Base-by-base conservation (phyloP, 805 yeast species). In the Ogataea methanolica region DNA sequence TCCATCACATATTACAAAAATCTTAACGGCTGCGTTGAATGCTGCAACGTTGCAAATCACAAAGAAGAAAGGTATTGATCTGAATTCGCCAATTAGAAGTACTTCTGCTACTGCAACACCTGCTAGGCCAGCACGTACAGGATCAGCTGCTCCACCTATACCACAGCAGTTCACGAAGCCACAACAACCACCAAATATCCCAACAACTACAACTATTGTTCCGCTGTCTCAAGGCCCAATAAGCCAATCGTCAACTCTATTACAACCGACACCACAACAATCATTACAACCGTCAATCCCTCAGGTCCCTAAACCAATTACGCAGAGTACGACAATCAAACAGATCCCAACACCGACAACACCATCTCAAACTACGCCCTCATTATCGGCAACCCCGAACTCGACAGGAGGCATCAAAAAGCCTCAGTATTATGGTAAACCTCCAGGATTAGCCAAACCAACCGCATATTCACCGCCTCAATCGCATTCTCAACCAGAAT, bases 1-100 rank as follows among this genome's bases (percentile, higher is more conserved):
- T 45, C 95, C 95, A 3, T 84, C 81, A 50, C 91, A 86, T 63
- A 78, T 87, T 44, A 86, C 89, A 44, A 81, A 82, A 61, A 86
- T 87, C 51, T 71, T 87, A 53, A 88, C 87, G 6, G 86, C 87
- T 37, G 94, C 94, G 1, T 78, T 87, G 58, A 84, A 87, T 56
- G 88, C 88, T 41, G 87, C 91, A 0, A 84, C 91, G 1, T 70
- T 71, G 22, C 79, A 79, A 55, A 77, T 79, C 2, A 79, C 83
- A 0, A 77, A 77, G 58, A 81, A 80, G 41, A 72, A 76, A 52
- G 73, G 68, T 7, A 52, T 75, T 11, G 73, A 74, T 41, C 50
- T 52, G 35, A 43, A 22, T 6, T 33, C 54, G 16, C 45, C 52
- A 16, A 15, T 48, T n/a, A 38, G 44, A 26, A 17, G 52, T 23